Evolutionary conservation across 1,284 basidiomycete species (phyloP).

Genomic region (Sanghuangporus baumii): DNA sequence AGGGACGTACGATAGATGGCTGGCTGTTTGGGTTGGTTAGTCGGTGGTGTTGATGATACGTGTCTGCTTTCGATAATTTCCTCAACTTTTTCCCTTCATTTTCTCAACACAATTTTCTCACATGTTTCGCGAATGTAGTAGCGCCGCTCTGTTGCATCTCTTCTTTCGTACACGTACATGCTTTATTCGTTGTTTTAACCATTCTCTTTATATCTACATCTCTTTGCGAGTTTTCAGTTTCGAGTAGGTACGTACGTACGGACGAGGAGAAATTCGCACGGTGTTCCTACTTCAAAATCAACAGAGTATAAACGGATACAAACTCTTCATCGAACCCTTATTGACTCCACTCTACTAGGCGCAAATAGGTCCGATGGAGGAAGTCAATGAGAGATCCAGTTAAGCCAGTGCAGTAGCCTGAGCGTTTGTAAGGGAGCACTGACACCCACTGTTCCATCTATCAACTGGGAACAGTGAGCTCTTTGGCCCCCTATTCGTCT

Average conservation of each 20-base stretch:
- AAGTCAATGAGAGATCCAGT: no score
- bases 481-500: slow-evolving; percentile 59
- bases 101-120: not conserved
- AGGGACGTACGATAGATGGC: not conserved
- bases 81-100: slow-evolving; percentile 1
- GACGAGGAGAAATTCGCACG: not conserved
- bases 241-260: not conserved
- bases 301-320: not conserved
- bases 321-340: no score
- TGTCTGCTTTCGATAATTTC: not conserved
- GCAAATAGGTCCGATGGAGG: no score
- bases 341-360: no score
- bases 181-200: not conserved
- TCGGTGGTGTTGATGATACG: not conserved
- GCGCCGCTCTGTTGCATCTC: slow-evolving; percentile 6
- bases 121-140: not conserved
- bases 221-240: not conserved
- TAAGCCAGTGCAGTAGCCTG: no score
- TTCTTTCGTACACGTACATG: not conserved
- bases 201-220: not conserved
- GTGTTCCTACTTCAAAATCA: not conserved
- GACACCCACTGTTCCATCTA: slow-evolving; percentile 62
- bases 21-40: not conserved
- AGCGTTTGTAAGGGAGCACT: slow-evolving; percentile 61
- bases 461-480: slow-evolving; percentile 45